Percentiles rank a stretch among this genome's conserved stretches.
phyloP scores from a whole-genome alignment of 2,329 filamentous ascomycete species.

The Alternaria alternata region DNA sequence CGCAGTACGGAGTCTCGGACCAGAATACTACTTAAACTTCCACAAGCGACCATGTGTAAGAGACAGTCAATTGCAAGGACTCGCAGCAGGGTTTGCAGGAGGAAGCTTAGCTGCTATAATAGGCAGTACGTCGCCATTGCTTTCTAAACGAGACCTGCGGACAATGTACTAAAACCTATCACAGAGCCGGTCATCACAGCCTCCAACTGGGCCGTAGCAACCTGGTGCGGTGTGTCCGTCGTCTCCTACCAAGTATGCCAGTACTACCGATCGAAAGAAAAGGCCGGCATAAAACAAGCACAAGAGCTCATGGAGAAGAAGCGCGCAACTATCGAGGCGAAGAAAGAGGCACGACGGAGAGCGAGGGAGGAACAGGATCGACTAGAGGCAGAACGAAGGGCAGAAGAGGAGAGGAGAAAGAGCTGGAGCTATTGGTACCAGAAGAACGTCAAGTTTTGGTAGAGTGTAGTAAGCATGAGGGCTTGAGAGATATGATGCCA shows the following conservation, averaged over 20 bases:
- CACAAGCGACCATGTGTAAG: slow-evolving; percentile 85
- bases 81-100: slow-evolving; percentile 77
- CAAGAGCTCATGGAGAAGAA: slow-evolving; percentile 82
- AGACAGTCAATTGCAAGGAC: slow-evolving; percentile 82
- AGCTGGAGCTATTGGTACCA: slow-evolving; percentile 49
- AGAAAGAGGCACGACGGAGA: slow-evolving; percentile 55
- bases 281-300: slow-evolving; percentile 82
- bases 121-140: slow-evolving; percentile 66
- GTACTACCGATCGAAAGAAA: slow-evolving; percentile 75
- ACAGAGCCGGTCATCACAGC: slow-evolving; percentile 69
- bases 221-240: slow-evolving; percentile 74
- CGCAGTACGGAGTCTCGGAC: slow-evolving; percentile 71
- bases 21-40: slow-evolving; percentile 74
- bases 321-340: slow-evolving; percentile 61
- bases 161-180: slow-evolving; percentile 25
- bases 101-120: slow-evolving; percentile 78
- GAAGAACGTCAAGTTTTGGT: slow-evolving; percentile 50
- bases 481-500: not conserved
- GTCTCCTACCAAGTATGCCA: slow-evolving; percentile 86
- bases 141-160: not conserved
- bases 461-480: not conserved
- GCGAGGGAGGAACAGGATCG: slow-evolving; percentile 55
- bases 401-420: slow-evolving; percentile 47
- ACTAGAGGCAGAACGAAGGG: slow-evolving; percentile 33
- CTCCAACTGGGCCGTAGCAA: slow-evolving; percentile 85